Base-by-base conservation (phyloP, 129 eudicot species). In the Silybum marianum region DNA sequence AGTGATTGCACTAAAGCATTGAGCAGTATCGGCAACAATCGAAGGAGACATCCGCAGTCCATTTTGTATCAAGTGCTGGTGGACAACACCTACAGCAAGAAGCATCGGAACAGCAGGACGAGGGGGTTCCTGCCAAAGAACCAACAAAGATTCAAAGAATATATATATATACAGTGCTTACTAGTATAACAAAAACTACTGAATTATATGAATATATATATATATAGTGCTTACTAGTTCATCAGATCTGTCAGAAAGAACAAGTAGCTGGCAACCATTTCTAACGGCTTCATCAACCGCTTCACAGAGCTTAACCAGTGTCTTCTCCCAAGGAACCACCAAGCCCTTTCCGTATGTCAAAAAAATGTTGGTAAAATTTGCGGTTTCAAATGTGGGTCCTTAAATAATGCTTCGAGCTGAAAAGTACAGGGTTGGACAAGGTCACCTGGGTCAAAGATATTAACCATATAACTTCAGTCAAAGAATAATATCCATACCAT, bases 271-370 rank as follows among this genome's bases (percentile, higher is more conserved):
- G 69, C 92, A 96, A 81, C 99, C 99, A 86, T 90, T 96, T 93
- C 99, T 96, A 62, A 96, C 99, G 75, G 99, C 99, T 86, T 96
- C 99, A 85, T 96, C 99, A 77, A 98, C 99, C 54, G 91, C 98
- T 91, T 96, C 98, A 89, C 98, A 96, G 42, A 96, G 90, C 82
- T 89, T 93, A 77, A 81, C 19, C 46, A 96, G 72, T 74, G 95
- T 87, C 88, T 86, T 91, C 77, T 91, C 89, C n/a, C 78, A 96
- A 86, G 62, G 98, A 96, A 71, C 99, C 98, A 40, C 91, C 99
- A 44, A 96, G 84, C 63, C 99, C 99, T 83, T 91, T 96, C 78
- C 94, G 75, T 80, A 96, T 91, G 85, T 96, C 85, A 69, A 91
- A 96, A n/a, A 78, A 91, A 96, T 74, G 92, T n/a, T n/a, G n/a